Base-by-base conservation (phyloP, 371 early-diverging fungal genomes). In the Sporodiniella umbellata region DNA sequence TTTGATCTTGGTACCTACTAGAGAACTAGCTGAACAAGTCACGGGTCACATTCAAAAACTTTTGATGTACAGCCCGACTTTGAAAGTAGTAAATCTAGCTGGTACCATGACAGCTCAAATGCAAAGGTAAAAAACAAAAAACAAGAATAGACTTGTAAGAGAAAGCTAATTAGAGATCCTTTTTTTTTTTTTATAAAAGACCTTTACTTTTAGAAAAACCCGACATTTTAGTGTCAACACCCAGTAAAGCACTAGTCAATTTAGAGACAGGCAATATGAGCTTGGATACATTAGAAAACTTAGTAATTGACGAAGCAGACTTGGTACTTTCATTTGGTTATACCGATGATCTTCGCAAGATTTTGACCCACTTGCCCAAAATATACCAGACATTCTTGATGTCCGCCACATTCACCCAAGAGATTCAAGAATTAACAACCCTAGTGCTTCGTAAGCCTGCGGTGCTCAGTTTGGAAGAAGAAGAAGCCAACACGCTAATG, bases 251-350 rank as follows among this genome's bases (percentile, higher is more conserved):
- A 38, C 67, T 92, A 21, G 75, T 80, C 23, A 91, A 92, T 56
- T 56, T 93, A 10, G 81, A 88, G 48, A 58, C 80, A 24, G 40
- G 81, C 53, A 81, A 70, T 46, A 71, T 93, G 51, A 69, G 53
- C 3, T 45, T 93, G 48, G 58, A 66, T 6, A 67, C 83, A 8
- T 72, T 96, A 47, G 85, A 90, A 44, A 87, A 85, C 3, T 74
- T 98, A 28, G 93, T 95, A 10, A 90, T 98, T 45, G 98, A 98
- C 54, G 98, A 98, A 71, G 96, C 96, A 1, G 96, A 96, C 72
- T 66, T 96, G 25, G 87, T 96, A 1, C 70, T 95, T 37, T 92
- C 92, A 21, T 95, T 92, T 68, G 98, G 97, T 21, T 92, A 95
- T 56, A 88, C 92, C 51, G 85, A 90, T 31, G 94, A 94, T 64